Evolutionary conservation across 139 green algal genomes (phyloP), one percentile per base, ranked within the genome.

Genomic region (Haematococcus lacustris): DNA sequence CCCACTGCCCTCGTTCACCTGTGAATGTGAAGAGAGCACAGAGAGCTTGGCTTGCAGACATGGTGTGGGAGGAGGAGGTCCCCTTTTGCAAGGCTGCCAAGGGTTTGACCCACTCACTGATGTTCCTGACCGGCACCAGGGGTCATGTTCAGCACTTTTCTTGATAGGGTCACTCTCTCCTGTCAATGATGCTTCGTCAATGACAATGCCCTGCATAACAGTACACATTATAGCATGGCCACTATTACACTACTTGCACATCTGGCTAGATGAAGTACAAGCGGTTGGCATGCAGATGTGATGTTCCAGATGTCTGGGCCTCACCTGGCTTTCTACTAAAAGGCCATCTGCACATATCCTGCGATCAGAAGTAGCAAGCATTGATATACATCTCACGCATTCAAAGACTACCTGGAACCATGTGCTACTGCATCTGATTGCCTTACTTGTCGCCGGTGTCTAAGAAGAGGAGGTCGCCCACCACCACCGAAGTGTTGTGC

Each of bases 101-200:
- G n/a, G n/a, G n/a, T n/a, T n/a, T 57, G 47, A 21, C 13, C 47
- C 21, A 32, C 61, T 51, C 38, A 96, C 91, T 80, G 95, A 88
- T 25, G 93, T 97, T 28, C 93, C 93, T 28, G 85, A 92, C 17
- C 91, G 83, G 30, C 87, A 75, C 81, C 91, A 98, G 21, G 80
- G 85, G 57, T 95, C 85, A 17, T 85, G 76, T 3, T 88, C 78
- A 1, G 65, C 51, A 9, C 75, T 61, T 77, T 97, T 97, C 47
- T 92, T 90, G 71, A 96, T 87, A 26, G 91, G 91, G 61, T 98
- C 91, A 7, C 78, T 89, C 79, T 98, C 94, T 4, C 94, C 95
- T 13, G 95, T 99, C 2, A 99, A 82, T n/a, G 83, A 92, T 0
- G 94, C 91, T 79, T 98, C 93, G 60, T 99, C 93, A 21, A 96